Base-by-base conservation (phyloP, 2,329 filamentous ascomycete species). In the Kalmusia sp. region DNA sequence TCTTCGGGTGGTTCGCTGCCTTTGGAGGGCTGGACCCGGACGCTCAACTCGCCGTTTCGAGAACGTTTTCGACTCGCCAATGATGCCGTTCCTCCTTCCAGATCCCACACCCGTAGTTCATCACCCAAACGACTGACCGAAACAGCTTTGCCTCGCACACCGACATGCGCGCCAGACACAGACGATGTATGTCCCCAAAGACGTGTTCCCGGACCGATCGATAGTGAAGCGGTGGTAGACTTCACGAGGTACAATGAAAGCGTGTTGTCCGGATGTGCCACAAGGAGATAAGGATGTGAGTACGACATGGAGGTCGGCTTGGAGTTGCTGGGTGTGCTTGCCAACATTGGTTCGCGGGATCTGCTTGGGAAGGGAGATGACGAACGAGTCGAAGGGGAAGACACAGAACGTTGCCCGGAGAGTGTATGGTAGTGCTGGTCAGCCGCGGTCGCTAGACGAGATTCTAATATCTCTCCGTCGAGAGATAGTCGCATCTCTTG, bases 131-230 rank as follows among this genome's bases (percentile, higher is more conserved):
- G 82, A 74, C 90, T 95, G 45, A 96, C 88, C n/a, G 91, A 96
- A 3, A 97, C 90, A 0, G 92, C 93, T 73, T 93, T 96, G 15
- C 92, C 92, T 31, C 90, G 85, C 38, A 89, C 85, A 15, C 90
- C 93, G 49, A 96, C 91, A 65, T 96, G 88, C 6, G 91, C 92
- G 27, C 91, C 88, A 43, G 90, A 91, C 28, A 97, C 91, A 3
- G 90, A 91, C 1, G 92, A 96, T 0, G 93, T 96, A 69, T 96
- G 93, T 6, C 93, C 93, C 90, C 91, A 96, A 5, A 97, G 83
- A 24, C 91, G 84, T 58, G 87, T 88, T 1, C 90, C 91, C 0
- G 86, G 77, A 31, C 89, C 88, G 50, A 97, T 87, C 1, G 83
- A 84, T 2, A 96, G 80, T 1, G 73, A 69, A 0, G 84, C 81